Evolutionary conservation across 176 grass and related monocot species (phyloP).

Genomic region (Lolium rigidum): DNA sequence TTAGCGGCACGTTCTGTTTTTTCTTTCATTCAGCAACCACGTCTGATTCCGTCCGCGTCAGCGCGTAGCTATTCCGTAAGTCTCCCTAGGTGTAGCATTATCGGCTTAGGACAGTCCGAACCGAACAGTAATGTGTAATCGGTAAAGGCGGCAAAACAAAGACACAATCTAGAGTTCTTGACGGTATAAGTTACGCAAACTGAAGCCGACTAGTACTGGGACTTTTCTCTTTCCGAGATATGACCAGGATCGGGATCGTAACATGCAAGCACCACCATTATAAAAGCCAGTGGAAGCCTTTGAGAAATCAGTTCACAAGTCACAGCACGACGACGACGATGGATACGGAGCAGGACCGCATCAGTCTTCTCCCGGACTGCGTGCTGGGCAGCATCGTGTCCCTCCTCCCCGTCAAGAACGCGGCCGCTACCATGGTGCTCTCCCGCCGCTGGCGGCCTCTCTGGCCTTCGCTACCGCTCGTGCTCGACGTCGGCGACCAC

Average conservation of each 20-base stretch:
- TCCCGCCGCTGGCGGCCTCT: conserved; percentile 8
- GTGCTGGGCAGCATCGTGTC: conserved; percentile 16
- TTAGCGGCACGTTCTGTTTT: too few relatives aligned
- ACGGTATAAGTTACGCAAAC: too few relatives aligned
- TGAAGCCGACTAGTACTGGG: too few relatives aligned
- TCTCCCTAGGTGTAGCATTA: too few relatives aligned
- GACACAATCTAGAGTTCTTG: too few relatives aligned
- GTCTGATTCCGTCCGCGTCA: too few relatives aligned
- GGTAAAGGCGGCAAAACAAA: too few relatives aligned
- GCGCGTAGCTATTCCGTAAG: too few relatives aligned
- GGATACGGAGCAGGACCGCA: not conserved
- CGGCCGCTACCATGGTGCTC: not conserved
- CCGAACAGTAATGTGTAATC: too few relatives aligned
- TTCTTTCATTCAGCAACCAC: too few relatives aligned
- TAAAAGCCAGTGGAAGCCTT: not conserved
- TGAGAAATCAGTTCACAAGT: not conserved
- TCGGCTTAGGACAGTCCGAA: too few relatives aligned
- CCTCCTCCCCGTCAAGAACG: conserved; percentile 1
- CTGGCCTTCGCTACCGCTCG: not conserved
- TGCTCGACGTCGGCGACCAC: not conserved
- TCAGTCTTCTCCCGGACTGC: not conserved
- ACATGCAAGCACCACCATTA: not conserved
- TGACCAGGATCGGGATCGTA: not conserved
- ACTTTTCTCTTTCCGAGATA: not conserved
- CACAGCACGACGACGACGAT: not conserved